Conservation (phyloP, 805 yeast species). For the Isabelozyma pseudorhagii region DNA sequence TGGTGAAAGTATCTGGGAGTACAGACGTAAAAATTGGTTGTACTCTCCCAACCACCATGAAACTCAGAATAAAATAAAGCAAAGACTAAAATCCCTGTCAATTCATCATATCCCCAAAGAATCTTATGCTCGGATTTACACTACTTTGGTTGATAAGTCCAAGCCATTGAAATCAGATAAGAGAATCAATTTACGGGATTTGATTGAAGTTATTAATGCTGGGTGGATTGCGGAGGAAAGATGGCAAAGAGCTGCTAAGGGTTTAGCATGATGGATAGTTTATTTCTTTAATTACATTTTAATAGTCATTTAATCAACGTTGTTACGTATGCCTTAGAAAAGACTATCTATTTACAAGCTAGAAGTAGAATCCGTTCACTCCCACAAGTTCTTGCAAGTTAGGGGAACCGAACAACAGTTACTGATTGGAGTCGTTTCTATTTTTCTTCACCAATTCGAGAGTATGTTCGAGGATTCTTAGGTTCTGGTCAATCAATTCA, state of each 20-base stretch:
- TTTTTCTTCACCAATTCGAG: slow-evolving; percentile 17
- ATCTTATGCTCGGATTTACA: slow-evolving; percentile 61
- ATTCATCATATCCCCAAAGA: slow-evolving; percentile 43
- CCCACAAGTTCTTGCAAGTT: too few relatives aligned
- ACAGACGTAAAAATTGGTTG: slow-evolving; percentile 68
- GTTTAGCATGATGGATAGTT: slow-evolving; percentile 21
- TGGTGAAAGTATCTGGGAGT: slow-evolving; percentile 68
- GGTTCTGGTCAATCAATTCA: slow-evolving; percentile 67
- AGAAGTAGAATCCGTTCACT: too few relatives aligned
- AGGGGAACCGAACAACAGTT: too few relatives aligned
- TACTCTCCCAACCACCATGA: slow-evolving; percentile 21
- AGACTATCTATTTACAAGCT: too few relatives aligned
- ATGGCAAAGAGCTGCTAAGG: slow-evolving; percentile 59
- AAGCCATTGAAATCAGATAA: slow-evolving; percentile 53
- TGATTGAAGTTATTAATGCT: slow-evolving; percentile 65
- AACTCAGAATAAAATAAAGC: slow-evolving; percentile 6
- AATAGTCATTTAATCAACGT: not conserved
- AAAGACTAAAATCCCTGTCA: slow-evolving; percentile 12
- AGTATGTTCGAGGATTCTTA: slow-evolving; percentile 67
- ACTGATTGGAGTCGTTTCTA: not conserved
- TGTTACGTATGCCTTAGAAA: not conserved
- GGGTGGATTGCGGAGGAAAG: slow-evolving; percentile 83
- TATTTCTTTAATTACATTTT: not conserved
- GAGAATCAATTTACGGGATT: slow-evolving; percentile 73
- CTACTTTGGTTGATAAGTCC: slow-evolving; percentile 65